Base-by-base conservation (phyloP, 2,329 filamentous ascomycete species). In the Phaeosphaeriaceae sp. region DNA sequence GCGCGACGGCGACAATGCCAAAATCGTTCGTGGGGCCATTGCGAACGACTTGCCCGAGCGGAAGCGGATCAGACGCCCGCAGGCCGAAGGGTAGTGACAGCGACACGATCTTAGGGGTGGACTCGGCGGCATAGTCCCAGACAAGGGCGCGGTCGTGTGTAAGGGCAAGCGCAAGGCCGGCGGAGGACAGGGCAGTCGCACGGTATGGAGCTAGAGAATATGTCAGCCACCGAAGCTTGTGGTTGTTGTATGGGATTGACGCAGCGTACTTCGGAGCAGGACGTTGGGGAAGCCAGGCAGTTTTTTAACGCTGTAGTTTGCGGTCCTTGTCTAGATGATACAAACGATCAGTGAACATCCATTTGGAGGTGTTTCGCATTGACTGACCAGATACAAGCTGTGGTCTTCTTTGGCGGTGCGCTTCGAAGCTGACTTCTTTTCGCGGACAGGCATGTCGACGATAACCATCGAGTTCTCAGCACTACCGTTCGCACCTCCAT, bases 1-100 rank as follows among this genome's bases (percentile, higher is more conserved):
- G 91, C 80, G 94, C 91, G 40, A 98, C 85, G 40, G 97, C 86
- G 25, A 99, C 87, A 40, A 99, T 84, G 2, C 95, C 95, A 33
- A 93, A 90, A 67, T 96, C 91, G 49, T 88, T 87, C 4, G 89
- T 89, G 11, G 91, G 89, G 5, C 91, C 91, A 50, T 91, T 89
- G 0, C 91, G 89, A 7, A 97, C 89, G 52, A 99, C 85, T 19
- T 91, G 87, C 53, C 92, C 95, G 41, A 97, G 83, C 1, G 95
- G 94, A 6, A 96, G 82, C 20, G 90, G 86, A 57, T 94, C 91
- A 61, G 84, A 78, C 58, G 86, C 82, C 75, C 87, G 89, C 24
- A 89, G 88, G 13, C 88, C 84, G 64, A 92, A 88, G 1, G 93
- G 91, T 21, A 98, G 84, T 22, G 89, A 86, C 70, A 99, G 92